A percentile compares a stretch with the other conserved stretches of the same genome.
Evolutionary conservation across 352 stramenopile species (phyloP).

Genomic region (Pythium chondricola): DNA sequence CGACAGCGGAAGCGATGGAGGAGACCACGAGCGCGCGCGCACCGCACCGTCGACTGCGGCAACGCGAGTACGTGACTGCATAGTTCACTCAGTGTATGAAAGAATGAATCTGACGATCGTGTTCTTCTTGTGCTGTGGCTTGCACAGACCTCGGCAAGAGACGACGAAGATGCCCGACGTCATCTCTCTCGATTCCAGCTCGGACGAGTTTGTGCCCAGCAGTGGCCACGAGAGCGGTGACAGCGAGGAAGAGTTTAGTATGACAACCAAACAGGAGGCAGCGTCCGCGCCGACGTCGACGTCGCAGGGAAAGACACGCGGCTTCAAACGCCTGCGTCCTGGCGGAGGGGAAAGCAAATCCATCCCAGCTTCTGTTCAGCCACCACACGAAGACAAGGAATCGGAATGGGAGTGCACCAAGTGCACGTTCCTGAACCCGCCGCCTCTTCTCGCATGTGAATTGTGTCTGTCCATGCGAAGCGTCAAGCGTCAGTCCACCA

Average conservation of each 20-base stretch:
- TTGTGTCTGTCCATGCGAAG: conserved; percentile 12
- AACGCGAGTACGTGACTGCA: no score
- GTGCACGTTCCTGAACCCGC: conserved; percentile 30
- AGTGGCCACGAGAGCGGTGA: not conserved
- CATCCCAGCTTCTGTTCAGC: not conserved
- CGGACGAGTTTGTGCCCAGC: conserved; percentile 13
- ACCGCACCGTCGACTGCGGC: no score
- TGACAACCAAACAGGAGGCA: no score
- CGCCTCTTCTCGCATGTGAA: conserved; percentile 9
- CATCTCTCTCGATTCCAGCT: conserved; percentile 14
- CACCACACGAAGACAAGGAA: not conserved
- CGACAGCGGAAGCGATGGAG: no score
- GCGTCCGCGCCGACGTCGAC: no score
- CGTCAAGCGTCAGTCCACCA: conserved; percentile 2
- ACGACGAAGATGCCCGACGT: no score
- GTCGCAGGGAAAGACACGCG: conserved; percentile 5
- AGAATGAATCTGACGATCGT: no score
- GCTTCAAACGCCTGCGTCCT: conserved; percentile 13
- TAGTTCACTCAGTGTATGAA: no score
- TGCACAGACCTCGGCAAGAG: no score
- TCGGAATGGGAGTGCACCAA: conserved; percentile 21
- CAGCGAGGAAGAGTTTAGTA: conserved; percentile 2
- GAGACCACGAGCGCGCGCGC: no score
- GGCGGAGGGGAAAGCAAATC: not conserved
- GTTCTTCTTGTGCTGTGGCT: no score